A percentile compares a stretch with the other conserved stretches of the same genome.
Evolutionary conservation across 345 rosid species (phyloP).

Genomic region (Populus ilicifolia): DNA sequence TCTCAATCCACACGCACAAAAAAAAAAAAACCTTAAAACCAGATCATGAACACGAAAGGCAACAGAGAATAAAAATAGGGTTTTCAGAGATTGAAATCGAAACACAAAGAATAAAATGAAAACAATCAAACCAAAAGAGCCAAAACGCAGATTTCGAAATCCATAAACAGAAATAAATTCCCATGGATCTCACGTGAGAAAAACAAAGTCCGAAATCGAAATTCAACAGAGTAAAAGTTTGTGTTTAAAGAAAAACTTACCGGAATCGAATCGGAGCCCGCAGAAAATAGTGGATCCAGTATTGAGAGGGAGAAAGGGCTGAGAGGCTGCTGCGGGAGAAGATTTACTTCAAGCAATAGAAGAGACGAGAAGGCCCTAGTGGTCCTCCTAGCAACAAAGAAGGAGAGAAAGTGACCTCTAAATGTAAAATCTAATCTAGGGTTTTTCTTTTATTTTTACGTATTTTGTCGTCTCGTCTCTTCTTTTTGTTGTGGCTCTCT

Average conservation of each 20-base stretch:
- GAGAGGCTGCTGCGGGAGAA: neutral
- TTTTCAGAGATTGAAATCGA: neutral
- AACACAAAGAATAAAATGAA: too few relatives aligned
- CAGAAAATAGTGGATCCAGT: neutral
- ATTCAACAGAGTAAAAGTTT: neutral
- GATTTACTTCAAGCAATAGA: neutral
- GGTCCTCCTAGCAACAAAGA: neutral
- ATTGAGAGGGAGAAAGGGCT: neutral
- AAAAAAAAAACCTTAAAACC: neutral
- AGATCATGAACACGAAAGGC: neutral
- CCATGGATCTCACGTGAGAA: neutral
- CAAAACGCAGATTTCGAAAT: neutral
- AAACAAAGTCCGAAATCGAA: neutral
- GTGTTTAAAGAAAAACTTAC: neutral
- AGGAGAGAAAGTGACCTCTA: neutral
- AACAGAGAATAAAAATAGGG: neutral
- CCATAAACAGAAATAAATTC: neutral
- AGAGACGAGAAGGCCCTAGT: too few relatives aligned
- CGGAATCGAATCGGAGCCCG: neutral
- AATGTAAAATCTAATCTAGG: neutral
- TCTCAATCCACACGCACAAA: neutral
- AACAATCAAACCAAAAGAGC: neutral
- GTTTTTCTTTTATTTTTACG: neutral
- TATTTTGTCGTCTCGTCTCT: neutral
- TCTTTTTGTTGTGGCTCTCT: neutral